Conservation (phyloP, 2,329 filamentous ascomycete genomes). For the Onygenales sp. region DNA sequence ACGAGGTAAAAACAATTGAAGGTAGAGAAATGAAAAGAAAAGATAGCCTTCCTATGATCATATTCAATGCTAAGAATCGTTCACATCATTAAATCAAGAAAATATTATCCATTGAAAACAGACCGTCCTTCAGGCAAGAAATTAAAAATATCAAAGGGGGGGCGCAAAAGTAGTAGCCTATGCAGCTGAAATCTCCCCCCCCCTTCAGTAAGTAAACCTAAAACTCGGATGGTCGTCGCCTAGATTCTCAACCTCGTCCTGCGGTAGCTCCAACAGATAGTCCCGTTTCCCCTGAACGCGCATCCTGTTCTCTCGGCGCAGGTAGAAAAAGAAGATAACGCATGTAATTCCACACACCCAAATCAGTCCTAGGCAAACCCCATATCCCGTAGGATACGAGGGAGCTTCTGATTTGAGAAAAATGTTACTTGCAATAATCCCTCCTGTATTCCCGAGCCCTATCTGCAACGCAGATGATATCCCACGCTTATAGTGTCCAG, state of each 20-base stretch:
- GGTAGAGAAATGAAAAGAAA: no score
- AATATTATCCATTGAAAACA: background rate
- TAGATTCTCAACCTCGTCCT: slow-evolving; percentile 28
- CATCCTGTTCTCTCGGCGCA: slow-evolving; percentile 28
- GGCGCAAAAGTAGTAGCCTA: background rate
- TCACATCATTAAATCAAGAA: background rate
- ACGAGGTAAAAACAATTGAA: no score
- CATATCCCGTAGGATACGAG: slow-evolving; percentile 27
- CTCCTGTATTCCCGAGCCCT: slow-evolving; percentile 25
- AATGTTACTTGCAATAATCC: slow-evolving; percentile 26
- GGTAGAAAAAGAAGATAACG: slow-evolving; percentile 21
- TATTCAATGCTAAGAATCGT: no score
- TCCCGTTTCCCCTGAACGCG: slow-evolving; percentile 27
- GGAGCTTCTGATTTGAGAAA: slow-evolving; percentile 22
- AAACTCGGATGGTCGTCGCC: slow-evolving; percentile 32
- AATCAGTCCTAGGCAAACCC: slow-evolving; percentile 29
- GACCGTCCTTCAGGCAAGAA: background rate
- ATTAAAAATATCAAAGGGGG: no score
- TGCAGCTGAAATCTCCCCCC: background rate
- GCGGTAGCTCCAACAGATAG: slow-evolving; percentile 22
- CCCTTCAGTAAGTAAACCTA: slow-evolving; percentile 24
- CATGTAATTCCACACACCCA: slow-evolving; percentile 26
- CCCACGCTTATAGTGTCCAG: slow-evolving; percentile 49
- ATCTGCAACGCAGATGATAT: slow-evolving; percentile 46
- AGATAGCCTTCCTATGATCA: no score